Base-by-base conservation (phyloP, 805 yeast species). In the Candida nitratophila region DNA sequence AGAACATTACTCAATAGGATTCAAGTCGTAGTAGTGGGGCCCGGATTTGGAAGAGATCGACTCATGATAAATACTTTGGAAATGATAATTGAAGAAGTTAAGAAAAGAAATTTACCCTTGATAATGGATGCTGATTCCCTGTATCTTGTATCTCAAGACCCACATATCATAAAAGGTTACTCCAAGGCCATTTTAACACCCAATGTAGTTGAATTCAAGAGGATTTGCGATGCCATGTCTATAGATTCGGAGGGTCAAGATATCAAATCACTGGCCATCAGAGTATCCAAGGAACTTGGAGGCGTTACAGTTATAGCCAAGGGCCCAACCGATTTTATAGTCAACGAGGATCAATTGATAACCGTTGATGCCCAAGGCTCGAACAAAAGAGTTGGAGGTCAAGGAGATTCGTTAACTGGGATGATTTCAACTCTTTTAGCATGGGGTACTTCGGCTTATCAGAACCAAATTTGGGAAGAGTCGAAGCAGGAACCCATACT, bases 381-480 rank as follows among this genome's bases (percentile, higher is more conserved):
- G 7, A 63, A 66, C 41, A 83, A 86, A 56, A 71, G 99, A 43
- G 95, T 86, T 8, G 96, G 97, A 12, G 99, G 99, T 0, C 98
- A 93, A 65, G 99, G 99, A 22, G 99, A 93, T 55, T 85, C 96
- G 0, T 61, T 93, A 34, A 77, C 91, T 0, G 99, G 99, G 0
- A 69, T 86, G 21, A 64, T 89, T n/a, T 89, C 90, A 1, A 83
- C 96, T 0, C 69, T 91, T 54, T 56, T 86, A 30, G 86, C 87
- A 5, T 91, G 96, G 95, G 78, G 85, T 6, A 57, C 73, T 21
- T 82, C 83, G 12, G 63, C 70, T n/a, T 83, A 86, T 57, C 73
- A 76, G 47, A 55, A 71, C 29, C 61, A 68, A 2, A 54, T 82
- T 2, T 86, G 95, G 90, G 71, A 72, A 1, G 73, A 66, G 19